Conservation (phyloP, 805 yeast genomes). For the Ogataea henricii region DNA sequence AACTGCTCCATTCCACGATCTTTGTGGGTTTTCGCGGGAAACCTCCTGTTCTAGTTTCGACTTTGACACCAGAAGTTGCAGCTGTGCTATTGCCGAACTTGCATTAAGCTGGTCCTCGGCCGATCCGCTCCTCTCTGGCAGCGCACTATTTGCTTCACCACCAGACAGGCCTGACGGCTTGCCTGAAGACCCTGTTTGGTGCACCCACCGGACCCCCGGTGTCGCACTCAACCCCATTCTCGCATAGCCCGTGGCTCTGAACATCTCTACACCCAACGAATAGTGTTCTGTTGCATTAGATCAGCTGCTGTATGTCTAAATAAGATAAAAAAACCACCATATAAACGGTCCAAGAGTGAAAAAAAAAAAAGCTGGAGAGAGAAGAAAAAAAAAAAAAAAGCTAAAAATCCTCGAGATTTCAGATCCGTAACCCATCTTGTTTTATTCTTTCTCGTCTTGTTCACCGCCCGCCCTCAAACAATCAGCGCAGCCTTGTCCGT, state of each 20-base stretch:
- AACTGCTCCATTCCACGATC: slow-evolving; percentile 6
- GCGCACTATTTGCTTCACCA: too few species aligned
- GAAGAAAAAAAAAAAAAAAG: not conserved
- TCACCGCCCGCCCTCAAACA: slow-evolving; percentile 4
- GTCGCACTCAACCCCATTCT: not conserved
- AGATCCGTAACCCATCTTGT: too few species aligned
- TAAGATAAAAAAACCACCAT: not conserved
- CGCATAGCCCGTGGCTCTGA: not conserved
- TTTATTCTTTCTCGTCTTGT: too few species aligned
- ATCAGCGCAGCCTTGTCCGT: slow-evolving; percentile 49
- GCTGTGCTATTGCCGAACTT: slow-evolving; percentile 21
- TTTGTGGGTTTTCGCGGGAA: slow-evolving; percentile 8
- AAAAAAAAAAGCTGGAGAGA: slow-evolving; percentile 3
- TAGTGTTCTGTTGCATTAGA: slow-evolving; percentile 2
- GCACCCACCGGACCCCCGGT: not conserved
- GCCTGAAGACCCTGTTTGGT: not conserved
- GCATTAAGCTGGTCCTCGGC: slow-evolving; percentile 10
- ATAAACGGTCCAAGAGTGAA: not conserved
- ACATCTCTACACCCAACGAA: not conserved
- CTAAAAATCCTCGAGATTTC: not conserved
- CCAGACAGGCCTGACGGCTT: not conserved
- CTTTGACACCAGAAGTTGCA: slow-evolving; percentile 21
- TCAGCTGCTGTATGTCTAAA: not conserved
- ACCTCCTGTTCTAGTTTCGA: slow-evolving; percentile 10
- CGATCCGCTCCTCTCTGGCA: too few species aligned